Conservation (phyloP, 2,329 filamentous ascomycete genomes). For the Monascus ruber region DNA sequence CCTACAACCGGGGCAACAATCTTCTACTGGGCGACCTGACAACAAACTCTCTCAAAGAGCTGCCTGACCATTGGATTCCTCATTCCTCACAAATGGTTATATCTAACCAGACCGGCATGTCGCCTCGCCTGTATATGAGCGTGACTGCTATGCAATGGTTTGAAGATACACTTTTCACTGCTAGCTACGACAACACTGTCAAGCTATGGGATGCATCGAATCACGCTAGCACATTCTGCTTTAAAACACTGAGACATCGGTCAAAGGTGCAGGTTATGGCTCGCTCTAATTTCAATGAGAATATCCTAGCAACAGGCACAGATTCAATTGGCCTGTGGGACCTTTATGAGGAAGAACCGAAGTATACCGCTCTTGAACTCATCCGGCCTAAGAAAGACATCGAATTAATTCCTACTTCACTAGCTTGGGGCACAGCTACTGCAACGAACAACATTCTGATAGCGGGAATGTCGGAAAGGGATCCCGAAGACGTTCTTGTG, state of each 20-base stretch:
- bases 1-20: conserved; percentile 50
- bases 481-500: conserved; percentile 17
- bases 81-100: conserved; percentile 28
- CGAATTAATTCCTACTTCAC: conserved; percentile 32
- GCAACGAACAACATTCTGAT: conserved; percentile 36
- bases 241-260: conserved; percentile 32
- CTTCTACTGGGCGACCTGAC: conserved; percentile 41
- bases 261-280: conserved; percentile 42
- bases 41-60: conserved; percentile 35
- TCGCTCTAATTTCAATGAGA: conserved; percentile 27
- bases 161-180: conserved; percentile 38
- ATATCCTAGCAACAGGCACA: conserved; percentile 39
- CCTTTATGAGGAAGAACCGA: conserved; percentile 5
- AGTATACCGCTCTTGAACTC: conserved; percentile 18
- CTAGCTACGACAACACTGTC: conserved; percentile 44
- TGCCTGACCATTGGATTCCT: conserved; percentile 41
- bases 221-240: conserved; percentile 15
- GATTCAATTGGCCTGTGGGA: conserved; percentile 28
- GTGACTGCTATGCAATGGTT: conserved; percentile 45
- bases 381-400: conserved; percentile 15
- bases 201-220: conserved; percentile 44
- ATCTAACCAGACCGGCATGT: conserved; percentile 34
- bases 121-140: conserved; percentile 43
- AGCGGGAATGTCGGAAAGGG: conserved; percentile 42
- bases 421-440: conserved; percentile 37